Conservation (phyloP, 2,329 filamentous ascomycete genomes). For the Colletotrichum higginsianum region DNA sequence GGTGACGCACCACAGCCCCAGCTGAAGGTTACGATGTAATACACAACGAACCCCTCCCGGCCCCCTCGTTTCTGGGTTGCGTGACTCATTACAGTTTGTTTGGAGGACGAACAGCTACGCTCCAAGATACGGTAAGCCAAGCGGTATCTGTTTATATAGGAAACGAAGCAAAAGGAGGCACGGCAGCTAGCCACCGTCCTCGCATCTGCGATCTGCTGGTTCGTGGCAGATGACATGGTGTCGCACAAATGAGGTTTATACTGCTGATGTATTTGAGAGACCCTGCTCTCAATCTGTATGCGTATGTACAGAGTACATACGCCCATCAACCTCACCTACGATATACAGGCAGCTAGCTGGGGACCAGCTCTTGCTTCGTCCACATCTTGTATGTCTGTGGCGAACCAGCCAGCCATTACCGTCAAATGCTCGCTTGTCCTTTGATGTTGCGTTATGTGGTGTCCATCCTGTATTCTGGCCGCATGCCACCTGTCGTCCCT, state of each 20-base stretch:
- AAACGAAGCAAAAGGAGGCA: background rate
- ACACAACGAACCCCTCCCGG: background rate
- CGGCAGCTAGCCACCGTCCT: no score
- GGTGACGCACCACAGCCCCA: background rate
- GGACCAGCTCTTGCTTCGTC: background rate
- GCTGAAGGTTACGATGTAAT: background rate
- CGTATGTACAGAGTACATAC: conserved; percentile 9
- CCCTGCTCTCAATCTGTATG: conserved; percentile 36
- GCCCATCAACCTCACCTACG: conserved; percentile 10
- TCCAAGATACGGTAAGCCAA: background rate
- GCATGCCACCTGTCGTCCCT: conserved; percentile 12
- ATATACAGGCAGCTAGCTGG: conserved; percentile 4
- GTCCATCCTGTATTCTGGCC: conserved; percentile 16
- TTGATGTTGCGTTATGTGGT: background rate
- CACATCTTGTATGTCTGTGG: conserved; percentile 7
- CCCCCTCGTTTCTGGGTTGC: background rate
- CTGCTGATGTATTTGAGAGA: background rate
- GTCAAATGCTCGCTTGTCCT: background rate
- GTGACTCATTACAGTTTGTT: background rate
- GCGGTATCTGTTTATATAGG: background rate
- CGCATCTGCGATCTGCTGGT: background rate
- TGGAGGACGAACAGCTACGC: background rate
- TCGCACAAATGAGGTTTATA: background rate
- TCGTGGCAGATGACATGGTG: background rate
- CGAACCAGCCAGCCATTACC: conserved; percentile 4